A percentile compares a stretch with the other conserved stretches of the same genome.
These are phyloP conservation scores for Halenospora varia DNA, from an alignment of 495 filamentous ascomycete genomes.

Conservation along the genomic window DNA sequence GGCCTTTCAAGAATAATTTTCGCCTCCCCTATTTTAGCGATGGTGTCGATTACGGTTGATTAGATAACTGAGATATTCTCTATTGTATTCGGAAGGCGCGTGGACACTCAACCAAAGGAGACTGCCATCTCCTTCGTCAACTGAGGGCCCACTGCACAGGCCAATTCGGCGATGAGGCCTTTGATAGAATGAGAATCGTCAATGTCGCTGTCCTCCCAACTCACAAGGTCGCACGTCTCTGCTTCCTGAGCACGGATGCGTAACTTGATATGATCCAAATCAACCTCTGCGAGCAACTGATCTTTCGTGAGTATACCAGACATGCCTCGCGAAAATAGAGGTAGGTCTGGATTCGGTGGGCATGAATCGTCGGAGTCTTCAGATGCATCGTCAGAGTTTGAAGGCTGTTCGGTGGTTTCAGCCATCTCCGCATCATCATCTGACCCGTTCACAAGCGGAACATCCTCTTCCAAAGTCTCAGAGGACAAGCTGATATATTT, in stretches of 20 bases:
- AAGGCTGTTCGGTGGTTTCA: not conserved
- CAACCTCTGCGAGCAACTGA: conserved; percentile 52
- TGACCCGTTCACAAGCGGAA: not conserved
- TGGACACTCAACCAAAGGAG: conserved; percentile 20
- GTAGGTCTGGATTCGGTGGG: conserved; percentile 33
- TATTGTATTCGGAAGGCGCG: not conserved
- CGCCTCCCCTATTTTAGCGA: no score
- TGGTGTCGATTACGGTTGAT: no score
- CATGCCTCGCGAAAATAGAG: conserved; percentile 67
- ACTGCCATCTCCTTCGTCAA: conserved; percentile 53
- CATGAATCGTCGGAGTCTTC: conserved; percentile 26
- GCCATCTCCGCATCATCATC: not conserved
- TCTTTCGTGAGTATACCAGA: conserved; percentile 69
- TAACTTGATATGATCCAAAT: conserved; percentile 53
- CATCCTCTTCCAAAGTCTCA: conserved; percentile 31
- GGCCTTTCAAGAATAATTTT: no score
- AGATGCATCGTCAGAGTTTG: conserved; percentile 15
- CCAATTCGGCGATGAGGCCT: conserved; percentile 68
- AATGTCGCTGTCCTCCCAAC: conserved; percentile 61
- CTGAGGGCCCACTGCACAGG: conserved; percentile 69
- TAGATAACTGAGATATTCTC: not conserved
- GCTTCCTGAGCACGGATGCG: conserved; percentile 28
- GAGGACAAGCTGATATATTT: conserved; percentile 66
- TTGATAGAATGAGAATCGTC: conserved; percentile 51
- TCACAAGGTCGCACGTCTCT: conserved; percentile 49